Conservation (phyloP, 352 stramenopile species). For the Globisporangium rhizosaccharum region DNA sequence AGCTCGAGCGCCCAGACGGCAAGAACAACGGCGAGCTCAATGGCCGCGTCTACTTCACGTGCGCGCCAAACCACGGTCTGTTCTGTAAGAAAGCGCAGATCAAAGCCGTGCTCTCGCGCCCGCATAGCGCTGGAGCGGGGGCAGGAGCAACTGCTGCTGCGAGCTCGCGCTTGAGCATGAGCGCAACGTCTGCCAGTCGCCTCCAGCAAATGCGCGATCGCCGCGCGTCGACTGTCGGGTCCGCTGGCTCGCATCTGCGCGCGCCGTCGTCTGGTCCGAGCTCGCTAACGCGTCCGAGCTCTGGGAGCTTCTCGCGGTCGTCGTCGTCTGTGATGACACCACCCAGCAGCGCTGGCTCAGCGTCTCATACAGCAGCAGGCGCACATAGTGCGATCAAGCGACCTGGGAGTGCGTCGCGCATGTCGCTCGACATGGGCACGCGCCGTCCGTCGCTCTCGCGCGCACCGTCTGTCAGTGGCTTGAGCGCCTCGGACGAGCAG, state of each 20-base stretch:
- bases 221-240: constrained; percentile 21
- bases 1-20: constrained; percentile 69
- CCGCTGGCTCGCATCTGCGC: constrained; percentile 3
- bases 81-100: constrained; percentile 62
- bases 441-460: constrained; percentile 12
- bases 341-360: constrained; percentile 7
- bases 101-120: constrained; percentile 26
- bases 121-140: background rate
- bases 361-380: constrained; percentile 1
- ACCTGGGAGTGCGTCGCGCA: constrained; percentile 13
- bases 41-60: constrained; percentile 77
- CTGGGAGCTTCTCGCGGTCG: constrained; percentile 9
- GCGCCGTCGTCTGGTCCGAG: constrained; percentile 12
- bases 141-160: background rate
- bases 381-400: constrained; percentile 10
- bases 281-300: constrained; percentile 5
- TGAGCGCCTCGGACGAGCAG: constrained; percentile 30
- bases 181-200: constrained; percentile 14
- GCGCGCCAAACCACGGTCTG: constrained; percentile 58
- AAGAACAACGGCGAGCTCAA: constrained; percentile 87
- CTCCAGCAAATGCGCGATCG: constrained; percentile 29
- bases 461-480: constrained; percentile 2
- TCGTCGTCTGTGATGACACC: constrained; percentile 9
- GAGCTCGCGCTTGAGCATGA: constrained; percentile 4
- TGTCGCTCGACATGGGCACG: constrained; percentile 23